phyloP scores from a whole-genome alignment of 352 stramenopile species.

The Aphanomyces euteiches region DNA sequence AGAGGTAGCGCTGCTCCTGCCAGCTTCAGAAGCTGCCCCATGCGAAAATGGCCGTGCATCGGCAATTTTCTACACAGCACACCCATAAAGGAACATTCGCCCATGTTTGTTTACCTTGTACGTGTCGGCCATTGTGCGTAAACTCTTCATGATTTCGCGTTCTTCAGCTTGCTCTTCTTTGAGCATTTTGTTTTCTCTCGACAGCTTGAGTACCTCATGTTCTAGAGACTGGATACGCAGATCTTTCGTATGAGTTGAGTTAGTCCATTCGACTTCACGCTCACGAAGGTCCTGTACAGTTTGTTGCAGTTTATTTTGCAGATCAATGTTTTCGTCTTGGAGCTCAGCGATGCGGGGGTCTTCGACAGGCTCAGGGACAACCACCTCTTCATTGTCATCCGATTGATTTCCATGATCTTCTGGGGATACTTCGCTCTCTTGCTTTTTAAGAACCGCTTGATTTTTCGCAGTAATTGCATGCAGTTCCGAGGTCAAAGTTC shows the following conservation, averaged over 20 bases:
- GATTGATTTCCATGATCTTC: not conserved
- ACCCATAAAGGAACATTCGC: not conserved
- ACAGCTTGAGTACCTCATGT: conserved; percentile 52
- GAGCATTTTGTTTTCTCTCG: conserved; percentile 51
- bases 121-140: conserved; percentile 58
- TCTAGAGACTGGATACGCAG: conserved; percentile 55
- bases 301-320: conserved; percentile 10
- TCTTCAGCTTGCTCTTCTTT: conserved; percentile 63
- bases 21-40: conserved; percentile 31
- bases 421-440: not conserved
- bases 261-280: conserved; percentile 51
- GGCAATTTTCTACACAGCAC: conserved; percentile 43
- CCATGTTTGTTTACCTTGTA: conserved; percentile 44
- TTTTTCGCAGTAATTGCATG: not conserved
- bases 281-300: conserved; percentile 43
- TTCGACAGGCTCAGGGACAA: not conserved
- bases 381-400: not conserved
- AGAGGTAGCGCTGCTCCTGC: conserved; percentile 19
- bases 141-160: conserved; percentile 58
- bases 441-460: not conserved
- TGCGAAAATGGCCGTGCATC: conserved; percentile 49
- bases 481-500: conserved; percentile 3
- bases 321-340: conserved; percentile 3
- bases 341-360: not conserved
- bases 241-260: conserved; percentile 54